A percentile compares a stretch with the other conserved stretches of the same genome.
Evolutionary conservation across 331 rosid species (phyloP).

Genomic region (Rosa hybrid): DNA sequence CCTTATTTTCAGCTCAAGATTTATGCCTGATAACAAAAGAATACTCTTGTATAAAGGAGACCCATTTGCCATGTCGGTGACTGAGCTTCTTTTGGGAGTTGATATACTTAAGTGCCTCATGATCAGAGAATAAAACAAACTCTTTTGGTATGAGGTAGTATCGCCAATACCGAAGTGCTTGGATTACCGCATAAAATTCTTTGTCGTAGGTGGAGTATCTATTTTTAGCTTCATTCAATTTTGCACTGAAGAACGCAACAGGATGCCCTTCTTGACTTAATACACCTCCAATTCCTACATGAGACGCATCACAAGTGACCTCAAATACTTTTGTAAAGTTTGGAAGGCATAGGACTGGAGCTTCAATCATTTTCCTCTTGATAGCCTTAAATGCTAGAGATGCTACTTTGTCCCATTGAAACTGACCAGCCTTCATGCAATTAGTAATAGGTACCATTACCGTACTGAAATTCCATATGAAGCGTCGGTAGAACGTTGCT

Average conservation of each 20-base stretch:
- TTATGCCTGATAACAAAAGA: neutral
- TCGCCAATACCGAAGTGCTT: neutral
- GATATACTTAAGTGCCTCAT: neutral
- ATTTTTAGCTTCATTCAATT: neutral
- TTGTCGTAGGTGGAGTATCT: neutral
- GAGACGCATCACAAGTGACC: neutral
- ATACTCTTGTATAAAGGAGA: neutral
- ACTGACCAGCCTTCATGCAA: neutral
- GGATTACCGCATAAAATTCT: neutral
- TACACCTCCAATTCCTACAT: neutral
- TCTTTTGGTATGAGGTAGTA: neutral
- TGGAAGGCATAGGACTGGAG: neutral
- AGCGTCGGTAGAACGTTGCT: neutral
- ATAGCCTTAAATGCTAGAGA: neutral
- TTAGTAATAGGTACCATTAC: neutral
- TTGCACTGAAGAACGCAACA: neutral
- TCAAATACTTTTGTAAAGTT: neutral
- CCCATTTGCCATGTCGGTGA: neutral
- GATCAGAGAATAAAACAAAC: neutral
- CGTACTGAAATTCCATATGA: neutral
- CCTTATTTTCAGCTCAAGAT: neutral
- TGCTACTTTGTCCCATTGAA: neutral
- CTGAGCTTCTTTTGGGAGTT: neutral
- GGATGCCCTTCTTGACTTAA: neutral
- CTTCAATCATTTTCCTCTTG: neutral